Evolutionary conservation across 169 alveolate genomes (phyloP), one percentile per base, ranked within the genome.

Genomic region (Haemoproteus tartakovskyi): DNA sequence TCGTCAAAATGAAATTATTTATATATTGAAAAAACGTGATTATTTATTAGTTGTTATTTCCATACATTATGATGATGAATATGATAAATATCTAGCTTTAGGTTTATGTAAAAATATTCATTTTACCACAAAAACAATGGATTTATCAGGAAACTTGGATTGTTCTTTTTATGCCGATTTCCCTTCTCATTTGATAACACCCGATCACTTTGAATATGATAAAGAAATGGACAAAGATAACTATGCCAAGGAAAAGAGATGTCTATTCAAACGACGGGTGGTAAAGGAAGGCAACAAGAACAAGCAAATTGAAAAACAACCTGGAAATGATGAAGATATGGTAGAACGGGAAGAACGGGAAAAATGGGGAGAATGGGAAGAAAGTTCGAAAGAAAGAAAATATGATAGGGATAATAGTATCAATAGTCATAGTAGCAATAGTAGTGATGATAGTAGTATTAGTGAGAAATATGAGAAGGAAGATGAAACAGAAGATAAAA

Each of bases 31-130:
- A 46, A 67, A 52, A 22, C 27, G 22, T 33, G 70, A 40, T 46
- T 54, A 56, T 47, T 11, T 67, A 16, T 18, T 67, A 21, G 61
- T 54, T 19, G 12, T 67, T 12, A 45, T 67, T 16, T 67, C 82
- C 8, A 60, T 47, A 57, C 82, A 67, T 57, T 67, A 52, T 36
- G 47, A 26, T 11, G 60, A 67, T 47, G 43, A 0, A 30, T 60
- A 67, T 67, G 82, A 67, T 26, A 41, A 57, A 33, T 67, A 21
- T 33, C 14, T 67, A 6, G 60, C 27, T 30, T 45, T 67, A n/a
- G 82, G 82, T 19, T 37, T 67, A 9, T 67, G 82, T 24, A 67
- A 67, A 54, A 67, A 54, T 33, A 67, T 67, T 1, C 82, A 67
- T 21, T 11, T 47, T 5, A 56, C 61, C 0, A 67, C 59, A 16